Conservation (phyloP, 805 yeast genomes). For the Nakazawaea holstii region DNA sequence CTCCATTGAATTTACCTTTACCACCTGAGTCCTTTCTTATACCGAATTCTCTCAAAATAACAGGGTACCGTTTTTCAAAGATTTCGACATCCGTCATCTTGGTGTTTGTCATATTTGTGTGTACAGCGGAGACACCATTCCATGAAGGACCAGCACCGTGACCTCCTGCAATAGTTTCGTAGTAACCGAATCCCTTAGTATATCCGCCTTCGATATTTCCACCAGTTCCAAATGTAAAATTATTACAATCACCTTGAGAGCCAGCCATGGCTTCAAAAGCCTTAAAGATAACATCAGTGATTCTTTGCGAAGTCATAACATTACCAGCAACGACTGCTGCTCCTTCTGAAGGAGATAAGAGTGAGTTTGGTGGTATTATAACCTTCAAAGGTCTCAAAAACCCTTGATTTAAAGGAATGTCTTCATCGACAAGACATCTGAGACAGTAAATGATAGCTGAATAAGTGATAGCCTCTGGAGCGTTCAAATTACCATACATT, state of each 20-base stretch:
- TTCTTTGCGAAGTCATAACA: conserved; percentile 90
- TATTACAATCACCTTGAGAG: conserved; percentile 94
- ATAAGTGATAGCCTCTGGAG: conserved; percentile 85
- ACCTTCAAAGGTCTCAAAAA: conserved; percentile 77
- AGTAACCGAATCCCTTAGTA: conserved; percentile 76
- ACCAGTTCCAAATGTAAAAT: conserved; percentile 84
- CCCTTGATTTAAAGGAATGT: conserved; percentile 92
- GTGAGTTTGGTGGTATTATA: conserved; percentile 53
- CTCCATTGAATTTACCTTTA: conserved; percentile 64
- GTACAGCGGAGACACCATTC: conserved; percentile 87
- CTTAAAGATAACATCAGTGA: conserved; percentile 81
- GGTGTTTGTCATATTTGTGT: conserved; percentile 91
- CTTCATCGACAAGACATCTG: conserved; percentile 77
- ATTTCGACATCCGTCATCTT: conserved; percentile 89
- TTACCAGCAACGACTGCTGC: conserved; percentile 96
- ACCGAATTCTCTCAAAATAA: conserved; percentile 64
- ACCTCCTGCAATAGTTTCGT: conserved; percentile 95
- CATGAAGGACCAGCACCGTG: conserved; percentile 84
- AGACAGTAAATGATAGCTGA: conserved; percentile 87
- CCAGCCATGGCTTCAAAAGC: conserved; percentile 91
- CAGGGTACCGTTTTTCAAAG: conserved; percentile 85
- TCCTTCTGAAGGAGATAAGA: conserved; percentile 71
- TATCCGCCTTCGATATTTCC: conserved; percentile 50
- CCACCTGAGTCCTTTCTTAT: conserved; percentile 80
- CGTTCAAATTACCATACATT: conserved; percentile 84